phyloP scores from a whole-genome alignment of 257 asterid genomes.

The Ehretia macrophylla region DNA sequence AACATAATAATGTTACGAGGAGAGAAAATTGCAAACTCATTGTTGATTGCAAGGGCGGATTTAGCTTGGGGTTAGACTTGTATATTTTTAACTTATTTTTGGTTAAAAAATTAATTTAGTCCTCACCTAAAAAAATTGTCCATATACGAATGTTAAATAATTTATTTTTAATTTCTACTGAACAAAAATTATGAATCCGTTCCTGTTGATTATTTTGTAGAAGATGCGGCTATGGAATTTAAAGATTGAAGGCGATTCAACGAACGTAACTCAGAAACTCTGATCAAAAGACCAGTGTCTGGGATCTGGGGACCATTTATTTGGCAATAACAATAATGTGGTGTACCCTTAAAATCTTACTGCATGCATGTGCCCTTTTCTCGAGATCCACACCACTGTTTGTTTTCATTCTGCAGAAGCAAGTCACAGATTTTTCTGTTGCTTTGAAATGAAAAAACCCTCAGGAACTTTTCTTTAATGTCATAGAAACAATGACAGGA shows the following conservation, averaged over 20 bases:
- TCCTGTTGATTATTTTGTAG: background rate
- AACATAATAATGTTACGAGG: too few relatives aligned
- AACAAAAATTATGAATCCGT: too few relatives aligned
- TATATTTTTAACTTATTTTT: too few relatives aligned
- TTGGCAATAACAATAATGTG: conserved; percentile 1
- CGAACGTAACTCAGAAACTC: conserved; percentile 23
- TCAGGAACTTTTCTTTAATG: background rate
- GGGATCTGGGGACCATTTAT: conserved; percentile 61
- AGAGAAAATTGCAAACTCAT: too few relatives aligned
- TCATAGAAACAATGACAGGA: background rate
- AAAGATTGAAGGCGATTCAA: conserved; percentile 12
- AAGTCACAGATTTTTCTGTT: background rate
- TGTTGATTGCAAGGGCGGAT: too few relatives aligned
- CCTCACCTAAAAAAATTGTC: too few relatives aligned
- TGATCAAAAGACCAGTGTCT: conserved; percentile 31
- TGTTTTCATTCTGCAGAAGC: conserved; percentile 12
- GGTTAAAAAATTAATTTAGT: too few relatives aligned
- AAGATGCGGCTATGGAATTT: conserved; percentile 5
- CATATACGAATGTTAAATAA: too few relatives aligned
- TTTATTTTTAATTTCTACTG: too few relatives aligned
- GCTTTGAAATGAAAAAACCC: background rate
- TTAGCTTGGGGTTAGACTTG: too few relatives aligned
- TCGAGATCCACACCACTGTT: conserved; percentile 35
- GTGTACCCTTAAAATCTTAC: conserved; percentile 12
- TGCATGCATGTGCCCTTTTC: conserved; percentile 17